These are phyloP conservation scores for Haberlea rhodopensis DNA, from an alignment of 257 asterid genomes.

Conservation along the genomic window DNA sequence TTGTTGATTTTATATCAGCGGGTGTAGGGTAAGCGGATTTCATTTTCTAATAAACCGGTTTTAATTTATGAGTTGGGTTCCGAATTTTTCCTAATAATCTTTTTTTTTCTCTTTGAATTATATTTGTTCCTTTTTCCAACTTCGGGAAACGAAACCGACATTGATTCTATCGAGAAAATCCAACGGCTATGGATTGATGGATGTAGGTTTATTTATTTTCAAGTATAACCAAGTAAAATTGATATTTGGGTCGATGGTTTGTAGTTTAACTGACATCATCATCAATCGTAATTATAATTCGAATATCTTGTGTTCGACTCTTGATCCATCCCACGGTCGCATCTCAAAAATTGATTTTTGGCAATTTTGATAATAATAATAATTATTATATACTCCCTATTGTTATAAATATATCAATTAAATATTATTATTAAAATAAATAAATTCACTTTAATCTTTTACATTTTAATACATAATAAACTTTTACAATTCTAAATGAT, in stretches of 20 bases:
- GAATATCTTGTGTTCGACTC: conserved; percentile 32
- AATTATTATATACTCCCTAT: too few relatives aligned
- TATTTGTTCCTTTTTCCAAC: background rate
- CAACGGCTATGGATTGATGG: conserved; percentile 16
- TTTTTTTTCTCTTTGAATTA: background rate
- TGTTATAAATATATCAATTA: too few relatives aligned
- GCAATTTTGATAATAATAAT: too few relatives aligned
- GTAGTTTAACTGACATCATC: too few relatives aligned
- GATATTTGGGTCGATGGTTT: too few relatives aligned
- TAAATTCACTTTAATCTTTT: too few relatives aligned
- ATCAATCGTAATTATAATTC: too few relatives aligned
- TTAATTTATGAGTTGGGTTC: conserved; percentile 28
- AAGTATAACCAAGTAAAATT: too few relatives aligned
- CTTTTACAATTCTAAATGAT: too few relatives aligned
- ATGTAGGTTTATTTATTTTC: background rate
- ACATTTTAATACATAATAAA: too few relatives aligned
- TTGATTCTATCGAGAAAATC: conserved; percentile 26
- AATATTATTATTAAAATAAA: too few relatives aligned
- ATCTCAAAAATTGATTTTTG: too few relatives aligned
- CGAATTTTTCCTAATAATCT: conserved; percentile 16
- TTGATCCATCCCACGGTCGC: conserved; percentile 2
- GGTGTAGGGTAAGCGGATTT: conserved; percentile 35
- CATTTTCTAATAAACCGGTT: conserved; percentile 20
- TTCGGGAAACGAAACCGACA: conserved; percentile 33
- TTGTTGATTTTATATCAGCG: conserved; percentile 1